Base-by-base conservation (phyloP, 1,284 basidiomycete species). In the Mycosarcoma mackinlayi region DNA sequence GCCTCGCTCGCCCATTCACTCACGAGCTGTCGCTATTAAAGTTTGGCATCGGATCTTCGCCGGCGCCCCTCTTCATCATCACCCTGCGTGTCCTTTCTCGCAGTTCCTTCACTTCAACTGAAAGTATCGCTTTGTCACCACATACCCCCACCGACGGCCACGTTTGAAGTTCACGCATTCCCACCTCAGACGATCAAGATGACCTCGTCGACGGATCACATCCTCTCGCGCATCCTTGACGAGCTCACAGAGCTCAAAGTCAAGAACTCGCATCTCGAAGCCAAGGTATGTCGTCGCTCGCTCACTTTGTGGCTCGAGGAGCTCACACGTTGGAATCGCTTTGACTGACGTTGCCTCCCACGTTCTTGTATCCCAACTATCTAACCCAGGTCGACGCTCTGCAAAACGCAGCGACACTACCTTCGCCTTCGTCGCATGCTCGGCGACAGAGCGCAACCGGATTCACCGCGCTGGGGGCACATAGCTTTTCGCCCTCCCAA, bases 211-310 rank as follows among this genome's bases (percentile, higher is more conserved):
- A 65, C 71, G 30, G 61, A 60, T 8, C 52, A 63, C 4, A 66
- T 75, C 24, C 63, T 79, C 10, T 59, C 61, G 3, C 57, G 63
- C 30, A 79, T 79, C 24, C 55, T 78, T 14, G 65, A 62, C 23
- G 77, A 79, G 62, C 62, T 79, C 34, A 70, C 63, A 13, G 76
- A 76, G 52, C 74, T 79, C 59, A 77, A 68, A 41, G 42, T 70
- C 47, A 62, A 62, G 37, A 79, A 79, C 49, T 67, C 68, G 21
- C 72, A 74, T 25, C 66, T 79, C 19, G 78, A 79, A 48, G 63
- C 72, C 11, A 79, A 79, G 55, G 75, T 76, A 47, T 25, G 73
- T 45, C 14, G 14, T 24, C 4, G 6, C 6, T 24, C 10, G 16
- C 24, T 35, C 24, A n/a, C 18, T 18, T 19, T 3, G n/a, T n/a